phyloP scores from a whole-genome alignment of 192 early-diverging fungal genomes.

The Coemansia sp. region DNA sequence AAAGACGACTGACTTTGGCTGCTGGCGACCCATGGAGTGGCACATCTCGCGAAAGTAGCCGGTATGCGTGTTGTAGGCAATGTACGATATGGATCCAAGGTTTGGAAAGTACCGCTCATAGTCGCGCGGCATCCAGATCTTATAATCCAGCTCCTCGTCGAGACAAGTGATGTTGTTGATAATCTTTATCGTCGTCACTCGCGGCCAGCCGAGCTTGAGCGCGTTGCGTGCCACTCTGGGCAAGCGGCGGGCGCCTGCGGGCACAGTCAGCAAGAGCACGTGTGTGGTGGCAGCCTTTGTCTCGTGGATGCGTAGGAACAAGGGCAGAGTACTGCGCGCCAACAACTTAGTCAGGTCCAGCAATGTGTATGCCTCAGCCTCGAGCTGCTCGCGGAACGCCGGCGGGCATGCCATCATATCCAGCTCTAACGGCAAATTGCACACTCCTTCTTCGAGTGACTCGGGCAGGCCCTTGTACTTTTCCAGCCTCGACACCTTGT shows the following conservation, averaged over 20 bases:
- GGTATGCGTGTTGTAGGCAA: slow-evolving; percentile 31
- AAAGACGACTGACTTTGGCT: slow-evolving; percentile 46
- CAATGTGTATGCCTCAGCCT: slow-evolving; percentile 41
- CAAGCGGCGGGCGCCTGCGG: slow-evolving; percentile 34
- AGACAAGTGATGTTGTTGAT: slow-evolving; percentile 35
- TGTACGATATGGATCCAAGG: slow-evolving; percentile 40
- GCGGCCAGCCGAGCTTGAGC: slow-evolving; percentile 56
- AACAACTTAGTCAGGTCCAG: slow-evolving; percentile 51
- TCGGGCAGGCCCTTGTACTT: slow-evolving; percentile 52
- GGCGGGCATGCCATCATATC: slow-evolving; percentile 50
- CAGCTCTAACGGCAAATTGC: slow-evolving; percentile 44
- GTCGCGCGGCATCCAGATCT: slow-evolving; percentile 57
- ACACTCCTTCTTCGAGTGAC: slow-evolving; percentile 47
- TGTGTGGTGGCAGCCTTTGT: slow-evolving; percentile 52
- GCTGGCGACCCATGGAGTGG: slow-evolving; percentile 47
- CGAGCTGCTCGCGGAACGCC: slow-evolving; percentile 51
- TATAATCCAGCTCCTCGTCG: slow-evolving; percentile 52
- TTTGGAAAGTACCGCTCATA: slow-evolving; percentile 54
- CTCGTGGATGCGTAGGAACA: slow-evolving; percentile 52
- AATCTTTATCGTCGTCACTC: slow-evolving; percentile 46
- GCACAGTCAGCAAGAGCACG: slow-evolving; percentile 40
- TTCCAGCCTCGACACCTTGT: slow-evolving; percentile 51
- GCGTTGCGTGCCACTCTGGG: slow-evolving; percentile 41
- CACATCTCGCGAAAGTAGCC: slow-evolving; percentile 57
- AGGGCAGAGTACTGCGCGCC: slow-evolving; percentile 39